Percentiles rank a stretch among this genome's conserved stretches.
These are phyloP conservation scores for Dactylellina haptotyla DNA, from an alignment of 2,329 filamentous ascomycete species.

Conservation along the genomic window DNA sequence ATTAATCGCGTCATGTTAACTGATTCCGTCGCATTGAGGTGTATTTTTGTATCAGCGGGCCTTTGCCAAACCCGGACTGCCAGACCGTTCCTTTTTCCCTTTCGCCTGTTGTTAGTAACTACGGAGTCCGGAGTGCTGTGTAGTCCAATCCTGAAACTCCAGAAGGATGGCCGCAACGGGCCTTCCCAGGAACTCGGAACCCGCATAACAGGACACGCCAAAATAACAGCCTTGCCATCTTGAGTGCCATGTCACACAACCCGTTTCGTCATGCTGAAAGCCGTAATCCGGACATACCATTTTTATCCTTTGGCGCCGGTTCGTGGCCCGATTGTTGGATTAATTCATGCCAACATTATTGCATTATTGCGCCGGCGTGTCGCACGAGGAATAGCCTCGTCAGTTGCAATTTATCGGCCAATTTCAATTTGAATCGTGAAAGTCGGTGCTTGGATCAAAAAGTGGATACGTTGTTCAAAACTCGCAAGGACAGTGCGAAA, in stretches of 20 bases:
- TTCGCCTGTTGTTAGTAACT: no score
- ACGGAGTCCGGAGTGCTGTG: no score
- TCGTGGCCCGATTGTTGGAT: slow-evolving; percentile 7
- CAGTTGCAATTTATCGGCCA: slow-evolving; percentile 16
- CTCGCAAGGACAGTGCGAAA: slow-evolving; percentile 31
- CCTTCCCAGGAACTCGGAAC: slow-evolving; percentile 45
- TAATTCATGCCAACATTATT: slow-evolving; percentile 24
- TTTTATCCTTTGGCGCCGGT: slow-evolving; percentile 36
- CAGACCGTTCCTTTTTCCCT: slow-evolving; percentile 11
- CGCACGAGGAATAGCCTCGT: slow-evolving; percentile 7
- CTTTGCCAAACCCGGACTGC: slow-evolving; percentile 23
- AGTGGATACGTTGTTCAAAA: slow-evolving; percentile 3
- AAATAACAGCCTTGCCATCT: slow-evolving; percentile 36
- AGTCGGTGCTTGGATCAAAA: slow-evolving; percentile 6
- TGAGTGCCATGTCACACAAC: slow-evolving; percentile 35
- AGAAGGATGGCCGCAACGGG: slow-evolving; percentile 26
- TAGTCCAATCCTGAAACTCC: slow-evolving; percentile 35
- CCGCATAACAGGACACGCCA: slow-evolving; percentile 24
- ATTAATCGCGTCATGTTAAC: slow-evolving; percentile 14
- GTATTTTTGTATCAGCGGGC: slow-evolving; percentile 6
- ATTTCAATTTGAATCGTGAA: slow-evolving; percentile 46
- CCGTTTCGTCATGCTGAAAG: slow-evolving; percentile 31
- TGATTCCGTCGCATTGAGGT: slow-evolving; percentile 27
- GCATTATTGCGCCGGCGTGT: slow-evolving; percentile 27
- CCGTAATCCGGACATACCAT: slow-evolving; percentile 15